Evolutionary conservation across 257 asterid genomes (phyloP), one percentile per base, ranked within the genome.

Genomic region (Nicotiana undulata): DNA sequence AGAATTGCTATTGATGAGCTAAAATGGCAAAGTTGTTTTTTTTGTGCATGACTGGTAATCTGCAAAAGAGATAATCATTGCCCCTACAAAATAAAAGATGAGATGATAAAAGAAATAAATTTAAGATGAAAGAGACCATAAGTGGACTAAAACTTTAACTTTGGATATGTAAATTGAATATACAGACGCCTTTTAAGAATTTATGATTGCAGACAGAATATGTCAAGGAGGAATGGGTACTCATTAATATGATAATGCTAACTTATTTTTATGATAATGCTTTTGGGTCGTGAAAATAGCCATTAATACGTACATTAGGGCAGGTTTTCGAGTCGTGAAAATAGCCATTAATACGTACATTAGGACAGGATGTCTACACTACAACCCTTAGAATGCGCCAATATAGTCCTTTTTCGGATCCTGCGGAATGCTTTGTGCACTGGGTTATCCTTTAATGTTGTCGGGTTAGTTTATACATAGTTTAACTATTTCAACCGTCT

Each of bases 81-180:
- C 83, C 70, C 55, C 76, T 65, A 8, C 78, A 72, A 13, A 72
- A 44, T 13, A 65, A 81, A 75, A 52, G 58, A 81, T 81, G 85
- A 72, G 22, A 52, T 53, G 60, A 86, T 61, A 74, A 63, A 79
- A 83, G 76, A 68, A 77, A 22, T 5, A 58, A 1, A 64, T 28
- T 5, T 51, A 51, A 51, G 17, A 51, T 51, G 18, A 12, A 11
- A 6, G 2, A 68, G 31, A 65, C 37, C 55, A 31, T 40, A 67
- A 77, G 83, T 82, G 88, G 85, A 44, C 77, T 68, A 72, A 85
- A 87, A 79, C 84, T 85, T 79, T 60, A 75, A 66, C 88, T 85
- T 85, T 87, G 67, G 51, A 6, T 59, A 53, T 15, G 56, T 74
- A 78, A 63, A 1, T 26, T n/a, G n/a, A n/a, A 52, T 76, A n/a